Evolutionary conservation across 371 early-diverging fungal species (phyloP).

Genomic region (Dichotomocladium elegans): DNA sequence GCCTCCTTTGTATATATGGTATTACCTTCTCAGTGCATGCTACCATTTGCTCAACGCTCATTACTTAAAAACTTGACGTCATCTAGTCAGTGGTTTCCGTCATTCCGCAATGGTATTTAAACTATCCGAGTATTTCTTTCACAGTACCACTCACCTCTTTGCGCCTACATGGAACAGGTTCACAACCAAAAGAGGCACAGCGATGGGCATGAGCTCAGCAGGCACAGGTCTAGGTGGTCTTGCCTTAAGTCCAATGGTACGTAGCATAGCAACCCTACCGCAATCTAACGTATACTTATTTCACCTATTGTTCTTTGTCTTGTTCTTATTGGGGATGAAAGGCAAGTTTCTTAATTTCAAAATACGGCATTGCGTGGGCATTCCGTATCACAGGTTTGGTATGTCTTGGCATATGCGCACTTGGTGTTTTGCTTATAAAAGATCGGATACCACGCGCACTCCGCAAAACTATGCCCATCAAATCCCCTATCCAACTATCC

Average conservation of each 20-base stretch:
- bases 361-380: slow-evolving; percentile 33
- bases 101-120: slow-evolving; percentile 34
- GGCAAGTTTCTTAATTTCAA: slow-evolving; percentile 30
- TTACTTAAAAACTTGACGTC: not conserved
- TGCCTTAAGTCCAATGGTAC: slow-evolving; percentile 37
- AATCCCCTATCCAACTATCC: slow-evolving; percentile 20
- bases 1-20: slow-evolving; percentile 36
- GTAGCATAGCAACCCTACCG: too few species aligned
- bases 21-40: not conserved
- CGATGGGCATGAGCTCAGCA: slow-evolving; percentile 70
- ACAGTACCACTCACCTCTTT: not conserved
- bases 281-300: not conserved
- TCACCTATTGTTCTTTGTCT: not conserved
- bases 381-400: slow-evolving; percentile 35
- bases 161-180: slow-evolving; percentile 12
- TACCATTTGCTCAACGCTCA: not conserved
- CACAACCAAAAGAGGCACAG: slow-evolving; percentile 52
- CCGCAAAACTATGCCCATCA: slow-evolving; percentile 10
- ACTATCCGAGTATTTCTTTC: slow-evolving; percentile 32
- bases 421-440: slow-evolving; percentile 24
- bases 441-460: slow-evolving; percentile 25
- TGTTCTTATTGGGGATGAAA: not conserved
- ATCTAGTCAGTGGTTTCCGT: slow-evolving; percentile 24
- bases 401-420: slow-evolving; percentile 28
- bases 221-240: slow-evolving; percentile 77